phyloP scores from a whole-genome alignment of 1,284 basidiomycete genomes.

The Puccinia triticina region DNA sequence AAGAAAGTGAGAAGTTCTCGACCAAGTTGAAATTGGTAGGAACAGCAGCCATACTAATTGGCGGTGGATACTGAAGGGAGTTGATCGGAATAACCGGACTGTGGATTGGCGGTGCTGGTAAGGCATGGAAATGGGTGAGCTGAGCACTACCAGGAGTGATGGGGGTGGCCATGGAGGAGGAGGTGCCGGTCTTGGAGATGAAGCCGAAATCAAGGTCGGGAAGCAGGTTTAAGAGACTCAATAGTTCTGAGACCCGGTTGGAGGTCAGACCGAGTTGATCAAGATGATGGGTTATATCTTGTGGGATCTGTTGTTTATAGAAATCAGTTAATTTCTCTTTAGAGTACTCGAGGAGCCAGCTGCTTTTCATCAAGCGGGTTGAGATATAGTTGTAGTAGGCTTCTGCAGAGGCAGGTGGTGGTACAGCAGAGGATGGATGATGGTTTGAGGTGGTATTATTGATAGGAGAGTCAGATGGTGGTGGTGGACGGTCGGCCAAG shows the following conservation, averaged over 20 bases:
- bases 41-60: neutral
- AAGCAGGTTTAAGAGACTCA: neutral
- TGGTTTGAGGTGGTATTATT: neutral
- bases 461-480: neutral
- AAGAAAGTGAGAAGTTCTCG: slow-evolving; percentile 18
- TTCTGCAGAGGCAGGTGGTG: neutral
- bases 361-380: neutral
- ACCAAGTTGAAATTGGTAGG: slow-evolving; percentile 1
- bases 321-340: neutral
- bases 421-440: neutral
- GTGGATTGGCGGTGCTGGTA: neutral
- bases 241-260: neutral
- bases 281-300: slow-evolving; percentile 13
- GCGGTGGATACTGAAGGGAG: neutral
- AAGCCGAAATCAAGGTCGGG: slow-evolving; percentile 19
- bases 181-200: neutral
- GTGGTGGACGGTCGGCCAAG: neutral
- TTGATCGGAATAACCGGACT: neutral
- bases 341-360: neutral
- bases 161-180: neutral
- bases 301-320: slow-evolving; percentile 13
- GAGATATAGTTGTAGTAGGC: neutral
- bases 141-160: neutral
- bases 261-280: slow-evolving; percentile 9
- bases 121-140: neutral